Conservation (phyloP, 768 basidiomycete genomes). For the Mycena polygramma region DNA sequence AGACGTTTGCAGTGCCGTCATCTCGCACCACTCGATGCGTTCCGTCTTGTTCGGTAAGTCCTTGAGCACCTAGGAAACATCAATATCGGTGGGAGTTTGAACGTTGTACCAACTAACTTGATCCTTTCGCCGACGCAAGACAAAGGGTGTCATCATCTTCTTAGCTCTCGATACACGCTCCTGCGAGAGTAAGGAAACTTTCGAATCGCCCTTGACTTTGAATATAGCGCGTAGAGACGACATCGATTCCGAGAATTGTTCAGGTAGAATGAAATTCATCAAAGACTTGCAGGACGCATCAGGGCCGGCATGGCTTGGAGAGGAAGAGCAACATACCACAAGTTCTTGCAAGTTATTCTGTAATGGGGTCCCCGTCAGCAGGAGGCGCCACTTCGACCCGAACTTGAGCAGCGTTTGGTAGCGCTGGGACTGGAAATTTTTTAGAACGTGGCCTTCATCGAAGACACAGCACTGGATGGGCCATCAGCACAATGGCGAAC, state of each 20-base stretch:
- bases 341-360: slow-evolving; percentile 94
- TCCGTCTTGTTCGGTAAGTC: slow-evolving; percentile 95
- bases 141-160: slow-evolving; percentile 99
- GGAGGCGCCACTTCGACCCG: slow-evolving; percentile 88
- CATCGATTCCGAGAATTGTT: slow-evolving; percentile 84
- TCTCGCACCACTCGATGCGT: slow-evolving; percentile 94
- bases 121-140: slow-evolving; percentile 95
- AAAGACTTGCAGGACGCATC: slow-evolving; percentile 73
- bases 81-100: slow-evolving; percentile 5
- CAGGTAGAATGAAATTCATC: slow-evolving; percentile 97
- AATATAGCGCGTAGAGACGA: slow-evolving; percentile 92
- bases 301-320: background rate
- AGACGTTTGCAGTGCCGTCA: slow-evolving; percentile 85
- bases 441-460: slow-evolving; percentile 97
- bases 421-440: slow-evolving; percentile 98
- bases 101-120: slow-evolving; percentile 63
- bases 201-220: slow-evolving; percentile 95
- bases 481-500: slow-evolving; percentile 7
- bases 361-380: slow-evolving; percentile 95
- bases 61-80: slow-evolving; percentile 76
- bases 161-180: slow-evolving; percentile 96
- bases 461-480: slow-evolving; percentile 85
- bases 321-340: slow-evolving; percentile 69
- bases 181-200: slow-evolving; percentile 88
- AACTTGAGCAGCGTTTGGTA: slow-evolving; percentile 91